Evolutionary conservation across 495 filamentous ascomycete genomes (phyloP), one percentile per base, ranked within the genome.

Genomic region (Podospora pseudopauciseta): DNA sequence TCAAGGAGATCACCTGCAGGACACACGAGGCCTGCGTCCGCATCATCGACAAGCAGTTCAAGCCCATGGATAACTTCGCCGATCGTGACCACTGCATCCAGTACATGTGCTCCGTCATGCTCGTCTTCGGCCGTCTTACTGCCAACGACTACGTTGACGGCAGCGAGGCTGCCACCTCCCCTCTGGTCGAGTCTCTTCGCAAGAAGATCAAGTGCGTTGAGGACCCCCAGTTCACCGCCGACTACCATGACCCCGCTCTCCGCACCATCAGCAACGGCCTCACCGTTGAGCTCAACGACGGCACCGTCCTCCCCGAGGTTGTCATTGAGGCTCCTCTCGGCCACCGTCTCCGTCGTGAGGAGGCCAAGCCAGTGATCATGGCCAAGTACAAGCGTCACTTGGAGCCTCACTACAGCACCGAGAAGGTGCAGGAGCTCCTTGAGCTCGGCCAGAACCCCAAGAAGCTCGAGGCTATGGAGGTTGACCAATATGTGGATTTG

Each of bases 41-140:
- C 65, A 99, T 99, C 81, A 99, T 99, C 76, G 95, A 99, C 86
- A 99, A 99, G 86, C 96, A 98, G 81, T 95, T 96, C 86, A 98
- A 97, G 85, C 90, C 93, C 68, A 94, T 99, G 91, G 93, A 97
- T 84, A 99, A 99, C 86, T 99, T 97, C 76, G 95, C 95, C 70
- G 95, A 99, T 80, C 93, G 95, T 70, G 95, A 99, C 80, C 95
- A 98, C 85, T 99, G 95, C 83, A 94, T 99, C 71, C 95, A 97
- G 82, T 99, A 99, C 86, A 99, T 99, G 95, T 91, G 92, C 77
- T 85, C 95, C 63, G 93, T 92, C 68, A 97, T 97, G 90, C 88
- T 99, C 68, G 90, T 90, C 63, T 97, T 91, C 79, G 91, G 95
- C 77, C 94, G 95, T 64, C 88, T 99, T 58, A 91, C 92, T 62